phyloP scores from a whole-genome alignment of 2,329 filamentous ascomycete species.

The Escovopsis weberi region DNA sequence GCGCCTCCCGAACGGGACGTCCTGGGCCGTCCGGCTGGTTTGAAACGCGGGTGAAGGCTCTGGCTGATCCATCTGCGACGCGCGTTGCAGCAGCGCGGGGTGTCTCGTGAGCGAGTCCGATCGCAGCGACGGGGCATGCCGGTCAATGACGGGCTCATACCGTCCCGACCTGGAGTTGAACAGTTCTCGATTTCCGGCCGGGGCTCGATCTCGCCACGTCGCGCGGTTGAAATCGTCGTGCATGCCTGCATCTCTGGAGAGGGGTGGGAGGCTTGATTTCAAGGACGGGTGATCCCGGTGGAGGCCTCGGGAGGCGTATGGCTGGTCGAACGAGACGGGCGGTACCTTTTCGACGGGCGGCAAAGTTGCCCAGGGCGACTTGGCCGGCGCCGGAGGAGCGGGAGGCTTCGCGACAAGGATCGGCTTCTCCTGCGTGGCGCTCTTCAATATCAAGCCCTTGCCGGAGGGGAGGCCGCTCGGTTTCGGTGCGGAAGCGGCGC shows the following conservation, averaged over 20 bases:
- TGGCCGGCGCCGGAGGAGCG: conserved; percentile 52
- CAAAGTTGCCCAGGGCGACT: conserved; percentile 82
- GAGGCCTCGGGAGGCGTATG: conserved; percentile 30
- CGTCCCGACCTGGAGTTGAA: conserved; percentile 93
- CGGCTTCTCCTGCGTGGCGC: conserved; percentile 50
- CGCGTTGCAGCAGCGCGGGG: conserved; percentile 65
- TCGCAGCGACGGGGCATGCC: conserved; percentile 49
- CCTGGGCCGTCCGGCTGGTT: conserved; percentile 53
- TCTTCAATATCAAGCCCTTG: conserved; percentile 51
- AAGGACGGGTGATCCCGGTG: conserved; percentile 40
- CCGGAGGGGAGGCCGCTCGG: conserved; percentile 34
- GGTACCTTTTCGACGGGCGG: conserved; percentile 74
- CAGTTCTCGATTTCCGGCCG: conserved; percentile 55
- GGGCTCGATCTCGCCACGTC: conserved; percentile 59
- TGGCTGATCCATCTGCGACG: conserved; percentile 47
- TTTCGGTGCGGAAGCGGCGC: conserved; percentile 26
- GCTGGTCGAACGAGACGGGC: conserved; percentile 47
- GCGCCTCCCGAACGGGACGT: conserved; percentile 56
- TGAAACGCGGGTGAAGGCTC: conserved; percentile 84
- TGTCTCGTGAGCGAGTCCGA: conserved; percentile 55
- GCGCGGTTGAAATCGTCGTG: conserved; percentile 85
- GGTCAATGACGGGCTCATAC: conserved; percentile 76
- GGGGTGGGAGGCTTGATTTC: conserved; percentile 37
- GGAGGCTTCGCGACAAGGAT: conserved; percentile 60
- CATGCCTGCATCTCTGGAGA: conserved; percentile 58